Percentiles rank a stretch among this genome's conserved stretches.
phyloP scores from a whole-genome alignment of 2,329 filamentous ascomycete species.

The Pestalotiopsis sp. region DNA sequence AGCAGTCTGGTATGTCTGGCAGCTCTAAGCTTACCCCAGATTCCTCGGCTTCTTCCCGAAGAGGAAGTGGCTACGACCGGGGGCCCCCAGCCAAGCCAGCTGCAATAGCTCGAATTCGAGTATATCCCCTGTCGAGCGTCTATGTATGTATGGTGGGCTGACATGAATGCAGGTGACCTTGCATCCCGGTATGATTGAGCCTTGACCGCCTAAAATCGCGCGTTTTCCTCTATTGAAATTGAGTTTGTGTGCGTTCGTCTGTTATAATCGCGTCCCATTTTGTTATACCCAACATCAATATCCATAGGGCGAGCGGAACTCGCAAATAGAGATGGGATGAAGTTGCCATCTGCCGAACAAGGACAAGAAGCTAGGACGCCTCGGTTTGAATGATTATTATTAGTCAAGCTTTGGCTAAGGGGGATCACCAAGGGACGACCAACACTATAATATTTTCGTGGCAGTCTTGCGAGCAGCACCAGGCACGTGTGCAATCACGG shows the following conservation, averaged over 20 bases:
- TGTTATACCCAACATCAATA: background rate
- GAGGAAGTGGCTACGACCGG: background rate
- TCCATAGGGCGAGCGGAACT: background rate
- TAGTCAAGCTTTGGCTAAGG: background rate
- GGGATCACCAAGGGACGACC: background rate
- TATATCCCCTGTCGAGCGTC: background rate
- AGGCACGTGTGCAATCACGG: background rate
- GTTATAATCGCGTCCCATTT: background rate
- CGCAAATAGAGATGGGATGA: background rate
- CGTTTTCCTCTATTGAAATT: background rate
- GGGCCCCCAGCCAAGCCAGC: background rate
- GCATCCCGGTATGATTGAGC: background rate
- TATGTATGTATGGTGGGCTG: background rate
- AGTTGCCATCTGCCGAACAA: background rate
- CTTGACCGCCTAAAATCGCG: constrained; percentile 2
- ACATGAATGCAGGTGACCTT: background rate
- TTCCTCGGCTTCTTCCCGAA: constrained; percentile 3
- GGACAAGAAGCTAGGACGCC: background rate
- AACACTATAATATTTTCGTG: background rate
- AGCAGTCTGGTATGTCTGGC: background rate
- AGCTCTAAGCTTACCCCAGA: constrained; percentile 6
- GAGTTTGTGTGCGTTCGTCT: background rate
- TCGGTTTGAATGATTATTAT: background rate
- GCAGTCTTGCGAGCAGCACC: background rate
- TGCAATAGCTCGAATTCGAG: background rate